Percentiles rank a stretch among this genome's conserved stretches.
Conservation (phyloP, 2,329 filamentous ascomycete genomes). For the Cercospora sojina region DNA sequence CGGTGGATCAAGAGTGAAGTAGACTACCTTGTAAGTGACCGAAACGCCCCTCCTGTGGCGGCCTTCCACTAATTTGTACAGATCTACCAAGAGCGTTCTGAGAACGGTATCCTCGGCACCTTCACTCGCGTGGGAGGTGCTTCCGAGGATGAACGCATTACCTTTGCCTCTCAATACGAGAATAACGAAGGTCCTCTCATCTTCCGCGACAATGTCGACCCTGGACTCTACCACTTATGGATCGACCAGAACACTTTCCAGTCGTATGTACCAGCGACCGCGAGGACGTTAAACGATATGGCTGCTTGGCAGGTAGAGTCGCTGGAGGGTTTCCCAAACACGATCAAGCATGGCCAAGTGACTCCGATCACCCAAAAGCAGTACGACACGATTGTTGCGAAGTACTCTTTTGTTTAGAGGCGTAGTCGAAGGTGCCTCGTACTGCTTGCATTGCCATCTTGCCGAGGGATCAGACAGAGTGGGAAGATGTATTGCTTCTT, state of each 20-base stretch:
- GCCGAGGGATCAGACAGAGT: background rate
- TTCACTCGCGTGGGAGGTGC: conserved; percentile 23
- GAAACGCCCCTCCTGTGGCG: background rate
- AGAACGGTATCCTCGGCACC: conserved; percentile 20
- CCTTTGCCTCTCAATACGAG: conserved; percentile 20
- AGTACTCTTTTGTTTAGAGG: conserved; percentile 6
- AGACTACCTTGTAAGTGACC: conserved; percentile 8
- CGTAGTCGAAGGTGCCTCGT: background rate
- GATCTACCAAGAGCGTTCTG: conserved; percentile 24
- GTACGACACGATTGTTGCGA: conserved; percentile 20
- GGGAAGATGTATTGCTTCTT: background rate
- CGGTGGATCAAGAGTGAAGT: conserved; percentile 24
- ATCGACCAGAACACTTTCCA: conserved; percentile 25
- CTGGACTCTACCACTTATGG: conserved; percentile 23
- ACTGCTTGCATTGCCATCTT: too few relatives aligned
- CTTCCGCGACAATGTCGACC: conserved; percentile 25
- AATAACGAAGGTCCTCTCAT: conserved; percentile 25
- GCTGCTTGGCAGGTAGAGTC: conserved; percentile 19
- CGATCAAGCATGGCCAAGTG: conserved; percentile 24
- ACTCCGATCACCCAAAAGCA: conserved; percentile 20
- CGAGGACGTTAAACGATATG: conserved; percentile 24
- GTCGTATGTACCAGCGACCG: conserved; percentile 23
- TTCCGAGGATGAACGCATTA: conserved; percentile 14
- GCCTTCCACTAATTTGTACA: background rate
- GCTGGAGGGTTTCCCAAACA: conserved; percentile 21